Evolutionary conservation across 2,329 filamentous ascomycete species (phyloP), one percentile per base, ranked within the genome.

Genomic region (Tolypocladium paradoxum): DNA sequence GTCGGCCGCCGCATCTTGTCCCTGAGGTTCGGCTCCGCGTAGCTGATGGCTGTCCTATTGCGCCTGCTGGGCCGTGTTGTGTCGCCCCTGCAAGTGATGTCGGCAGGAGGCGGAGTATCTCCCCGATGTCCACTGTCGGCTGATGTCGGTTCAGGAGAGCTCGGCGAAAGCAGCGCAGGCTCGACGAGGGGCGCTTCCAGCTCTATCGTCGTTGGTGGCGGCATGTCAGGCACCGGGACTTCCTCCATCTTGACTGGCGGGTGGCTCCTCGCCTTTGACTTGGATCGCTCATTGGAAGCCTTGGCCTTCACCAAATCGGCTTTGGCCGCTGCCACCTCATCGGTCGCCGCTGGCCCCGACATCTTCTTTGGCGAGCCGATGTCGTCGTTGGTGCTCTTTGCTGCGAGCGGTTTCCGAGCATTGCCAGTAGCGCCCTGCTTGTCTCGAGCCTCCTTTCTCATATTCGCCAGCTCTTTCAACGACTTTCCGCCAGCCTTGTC

Each of bases 1-100:
- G 85, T 87, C 24, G 88, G 87, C 55, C 88, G 79, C 54, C 88
- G 80, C 88, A 93, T 91, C 71, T 93, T 93, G 64, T 85, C 86
- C 56, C 86, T 79, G 43, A 93, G 73, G 62, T 87, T 92, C 1
- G 88, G 88, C 66, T 92, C 87, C 12, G 87, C 86, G 66, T 93
- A 93, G 71, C 87, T 92, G 56, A 93, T 79, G 49, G 83, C 76
- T 12, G 81, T 72, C 61, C 85, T 77, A 48, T 82, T 81, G 58
- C 88, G 79, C 58, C 88, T 76, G 60, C 83, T 85, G 24, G 81
- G 79, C 46, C 88, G 78, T 31, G 79, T 75, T 31, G 78, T 78
- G 59, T 85, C 79, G 49, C 78, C 76, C 36, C 68, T 74, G 8
- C 69, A 71, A 8, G 76, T 78, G 36, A 84, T 76, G 58, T 84